Conservation (phyloP, 805 yeast genomes). For the Metschnikowia corniflorae region DNA sequence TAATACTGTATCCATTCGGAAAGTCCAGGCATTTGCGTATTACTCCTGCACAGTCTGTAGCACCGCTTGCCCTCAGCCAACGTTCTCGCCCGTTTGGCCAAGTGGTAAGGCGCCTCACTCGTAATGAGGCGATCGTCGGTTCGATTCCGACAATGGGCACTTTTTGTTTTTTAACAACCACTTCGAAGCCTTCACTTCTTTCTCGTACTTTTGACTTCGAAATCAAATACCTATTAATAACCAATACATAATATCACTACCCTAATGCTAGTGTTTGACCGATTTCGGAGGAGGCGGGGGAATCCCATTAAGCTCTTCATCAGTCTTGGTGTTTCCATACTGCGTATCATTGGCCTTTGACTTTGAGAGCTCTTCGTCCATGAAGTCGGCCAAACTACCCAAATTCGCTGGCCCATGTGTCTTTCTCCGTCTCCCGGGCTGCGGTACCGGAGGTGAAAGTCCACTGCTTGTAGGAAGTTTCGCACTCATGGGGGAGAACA, state of each 20-base stretch:
- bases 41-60: too few species aligned
- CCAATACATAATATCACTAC: too few species aligned
- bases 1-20: too few species aligned
- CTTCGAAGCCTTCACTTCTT: too few species aligned
- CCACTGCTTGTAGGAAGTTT: too few species aligned
- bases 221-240: too few species aligned
- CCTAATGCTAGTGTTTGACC: constrained; percentile 1
- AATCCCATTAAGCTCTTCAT: constrained; percentile 2
- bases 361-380: constrained; percentile 43
- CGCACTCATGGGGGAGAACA: constrained; percentile 9
- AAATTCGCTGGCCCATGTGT: constrained; percentile 19
- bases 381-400: constrained; percentile 33
- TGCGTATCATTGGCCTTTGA: constrained; percentile 35
- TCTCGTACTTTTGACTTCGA: too few species aligned
- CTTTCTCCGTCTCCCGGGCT: constrained; percentile 27
- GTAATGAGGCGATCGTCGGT: constrained; percentile 54
- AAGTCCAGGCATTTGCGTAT: too few species aligned
- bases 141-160: constrained; percentile 53
- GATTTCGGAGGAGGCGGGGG: constrained; percentile 27
- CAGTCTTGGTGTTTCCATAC: neutral
- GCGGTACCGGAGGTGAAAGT: constrained; percentile 10
- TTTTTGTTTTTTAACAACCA: neutral
- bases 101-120: constrained; percentile 55
- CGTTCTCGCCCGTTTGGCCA: constrained; percentile 46
- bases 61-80: too few species aligned